Percentiles rank a stretch among this genome's conserved stretches.
Conservation (phyloP, 805 yeast genomes). For the Candida parachauliodes region DNA sequence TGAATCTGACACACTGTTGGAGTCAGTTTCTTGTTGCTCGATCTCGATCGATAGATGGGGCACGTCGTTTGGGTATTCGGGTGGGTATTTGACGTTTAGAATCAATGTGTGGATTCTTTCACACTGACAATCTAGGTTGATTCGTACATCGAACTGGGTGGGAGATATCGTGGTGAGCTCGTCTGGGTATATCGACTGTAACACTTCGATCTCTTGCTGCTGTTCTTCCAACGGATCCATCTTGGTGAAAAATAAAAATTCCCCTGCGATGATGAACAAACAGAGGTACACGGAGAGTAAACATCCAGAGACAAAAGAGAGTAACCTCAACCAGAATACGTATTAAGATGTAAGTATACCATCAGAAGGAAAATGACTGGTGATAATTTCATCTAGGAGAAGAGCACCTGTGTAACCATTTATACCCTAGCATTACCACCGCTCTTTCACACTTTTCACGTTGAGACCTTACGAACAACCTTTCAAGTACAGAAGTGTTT, state of each 20-base stretch:
- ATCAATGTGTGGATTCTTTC: slow-evolving; percentile 53
- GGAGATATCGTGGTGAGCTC: slow-evolving; percentile 51
- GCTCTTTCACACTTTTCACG: too few relatives aligned
- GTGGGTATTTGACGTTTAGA: slow-evolving; percentile 69
- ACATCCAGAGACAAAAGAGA: too few relatives aligned
- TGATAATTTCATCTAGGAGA: too few relatives aligned
- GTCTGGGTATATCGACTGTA: slow-evolving; percentile 91
- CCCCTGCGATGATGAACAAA: not conserved
- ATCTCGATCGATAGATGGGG: slow-evolving; percentile 52
- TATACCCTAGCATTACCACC: too few relatives aligned
- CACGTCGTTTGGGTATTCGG: slow-evolving; percentile 73
- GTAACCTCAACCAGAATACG: not conserved
- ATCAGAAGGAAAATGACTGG: too few relatives aligned
- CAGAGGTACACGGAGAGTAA: too few relatives aligned
- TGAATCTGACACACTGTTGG: slow-evolving; percentile 30
- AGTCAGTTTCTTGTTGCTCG: slow-evolving; percentile 22
- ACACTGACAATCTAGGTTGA: slow-evolving; percentile 67
- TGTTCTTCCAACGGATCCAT: slow-evolving; percentile 87
- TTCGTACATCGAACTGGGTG: slow-evolving; percentile 45
- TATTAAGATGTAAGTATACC: too few relatives aligned
- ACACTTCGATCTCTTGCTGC: slow-evolving; percentile 81
- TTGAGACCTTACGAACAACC: too few relatives aligned
- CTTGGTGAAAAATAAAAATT: slow-evolving; percentile 2
- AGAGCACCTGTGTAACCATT: too few relatives aligned
- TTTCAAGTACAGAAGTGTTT: too few relatives aligned